Conservation (phyloP, 2,329 filamentous ascomycete species). For the Thielaviopsis punctulata region DNA sequence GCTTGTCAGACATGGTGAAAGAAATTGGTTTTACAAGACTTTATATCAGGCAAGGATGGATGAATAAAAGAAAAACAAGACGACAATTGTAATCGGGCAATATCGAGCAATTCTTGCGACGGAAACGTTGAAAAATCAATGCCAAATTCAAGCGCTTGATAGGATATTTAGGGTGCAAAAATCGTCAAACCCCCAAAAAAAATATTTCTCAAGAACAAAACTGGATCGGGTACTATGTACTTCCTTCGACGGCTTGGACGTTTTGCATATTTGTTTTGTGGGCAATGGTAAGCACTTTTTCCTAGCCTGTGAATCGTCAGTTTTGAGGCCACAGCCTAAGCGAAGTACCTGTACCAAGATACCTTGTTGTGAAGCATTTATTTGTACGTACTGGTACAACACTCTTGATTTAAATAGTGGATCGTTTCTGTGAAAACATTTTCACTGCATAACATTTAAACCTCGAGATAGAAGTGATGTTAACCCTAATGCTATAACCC, state of each 20-base stretch:
- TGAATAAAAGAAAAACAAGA: neutral
- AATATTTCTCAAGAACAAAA: neutral
- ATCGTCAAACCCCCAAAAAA: neutral
- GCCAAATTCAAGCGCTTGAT: neutral
- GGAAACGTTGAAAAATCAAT: neutral
- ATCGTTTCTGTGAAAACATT: no score
- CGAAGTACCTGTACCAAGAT: neutral
- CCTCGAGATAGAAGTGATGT: no score
- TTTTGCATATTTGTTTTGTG: conserved; percentile 4
- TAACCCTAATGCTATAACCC: no score
- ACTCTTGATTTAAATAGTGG: neutral
- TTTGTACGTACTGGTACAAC: neutral
- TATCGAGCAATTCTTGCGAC: neutral
- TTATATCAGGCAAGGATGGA: neutral
- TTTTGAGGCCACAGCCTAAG: conserved; percentile 9
- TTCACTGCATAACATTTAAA: no score
- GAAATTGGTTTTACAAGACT: neutral
- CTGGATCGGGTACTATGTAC: neutral
- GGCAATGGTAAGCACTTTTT: conserved; percentile 25
- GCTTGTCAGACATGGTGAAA: conserved; percentile 67
- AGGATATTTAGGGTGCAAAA: neutral
- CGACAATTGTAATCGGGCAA: no score
- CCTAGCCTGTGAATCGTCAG: conserved; percentile 23
- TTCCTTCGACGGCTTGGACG: neutral
- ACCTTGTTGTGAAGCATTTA: neutral